Evolutionary conservation across 78 protist genomes (phyloP), one percentile per base, ranked within the genome.

Genomic region (Dictyostelium brefeldianum): DNA sequence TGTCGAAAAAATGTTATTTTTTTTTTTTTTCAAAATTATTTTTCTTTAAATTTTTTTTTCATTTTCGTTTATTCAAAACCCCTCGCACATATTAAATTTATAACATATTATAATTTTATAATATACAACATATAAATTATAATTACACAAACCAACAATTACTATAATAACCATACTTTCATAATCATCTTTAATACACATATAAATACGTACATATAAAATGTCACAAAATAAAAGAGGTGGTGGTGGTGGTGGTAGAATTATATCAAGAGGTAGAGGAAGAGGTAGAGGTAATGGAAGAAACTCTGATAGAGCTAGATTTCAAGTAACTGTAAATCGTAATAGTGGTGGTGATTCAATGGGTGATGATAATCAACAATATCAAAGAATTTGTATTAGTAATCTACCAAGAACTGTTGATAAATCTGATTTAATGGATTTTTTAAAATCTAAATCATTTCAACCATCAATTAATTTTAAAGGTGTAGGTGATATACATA

Each of bases 381-480:
- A 31, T 57, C 69, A 25, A 29, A 78, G 83, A 78, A 48, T 78
- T 6, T 25, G 48, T 22, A 83, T 83, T 12, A 14, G 29, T 22
- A n/a, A n/a, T 54, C 20, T 84, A 29, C 91, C 91, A 41, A 51
- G 22, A 10, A 84, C 83, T 51, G 56, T 47, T 5, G 91, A 84
- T 47, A 53, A 41, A 56, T 27, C 62, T 1, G 91, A 84, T 74
- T 29, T 84, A 7, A 74, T 74, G 64, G 82, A 74, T 1, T 84
- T 25, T 59, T 47, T 84, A 5, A 71, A 74, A 54, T 29, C 27
- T 12, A 84, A 74, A 59, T 17, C 91, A 74, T 54, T 27, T 47
- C 77, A 46, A 74, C 91, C 91, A 74, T 47, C 25, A 15, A 41
- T 69, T 18, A 15, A 18, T 59, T 71, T 84, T 51, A 74, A 59